phyloP scores from a whole-genome alignment of 2,329 filamentous ascomycete genomes.

The Botrytis tulipae region DNA sequence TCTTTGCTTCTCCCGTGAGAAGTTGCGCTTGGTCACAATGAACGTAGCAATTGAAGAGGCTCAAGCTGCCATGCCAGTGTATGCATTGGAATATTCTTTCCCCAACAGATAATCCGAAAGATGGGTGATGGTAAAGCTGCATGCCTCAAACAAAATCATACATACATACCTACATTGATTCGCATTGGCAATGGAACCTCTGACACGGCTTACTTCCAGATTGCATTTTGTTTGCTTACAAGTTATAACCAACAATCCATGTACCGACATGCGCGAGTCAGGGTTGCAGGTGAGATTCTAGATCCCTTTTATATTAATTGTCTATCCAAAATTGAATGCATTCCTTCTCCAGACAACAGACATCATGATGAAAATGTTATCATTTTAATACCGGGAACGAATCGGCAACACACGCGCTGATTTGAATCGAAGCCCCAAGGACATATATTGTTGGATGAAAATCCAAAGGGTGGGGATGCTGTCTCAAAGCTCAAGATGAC shows the following conservation, averaged over 20 bases:
- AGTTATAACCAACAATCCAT: constrained; percentile 20
- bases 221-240: constrained; percentile 27
- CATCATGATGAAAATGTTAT: neutral
- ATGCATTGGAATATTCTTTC: neutral
- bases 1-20: neutral
- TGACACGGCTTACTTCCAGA: neutral
- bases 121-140: neutral
- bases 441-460: neutral
- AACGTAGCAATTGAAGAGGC: constrained; percentile 2
- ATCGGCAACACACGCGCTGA: neutral
- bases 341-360: neutral
- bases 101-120: neutral
- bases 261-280: constrained; percentile 28
- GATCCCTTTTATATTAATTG: constrained; percentile 6
- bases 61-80: neutral
- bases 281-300: constrained; percentile 22
- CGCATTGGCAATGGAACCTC: neutral
- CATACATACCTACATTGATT: neutral
- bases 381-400: neutral
- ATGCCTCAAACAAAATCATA: constrained; percentile 7
- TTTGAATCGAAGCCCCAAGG: neutral
- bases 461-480: neutral
- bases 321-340: neutral
- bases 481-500: constrained; percentile 23
- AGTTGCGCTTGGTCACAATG: neutral